phyloP scores from a whole-genome alignment of 768 basidiomycete species.

The Rhodosporidiobolus odoratus region DNA sequence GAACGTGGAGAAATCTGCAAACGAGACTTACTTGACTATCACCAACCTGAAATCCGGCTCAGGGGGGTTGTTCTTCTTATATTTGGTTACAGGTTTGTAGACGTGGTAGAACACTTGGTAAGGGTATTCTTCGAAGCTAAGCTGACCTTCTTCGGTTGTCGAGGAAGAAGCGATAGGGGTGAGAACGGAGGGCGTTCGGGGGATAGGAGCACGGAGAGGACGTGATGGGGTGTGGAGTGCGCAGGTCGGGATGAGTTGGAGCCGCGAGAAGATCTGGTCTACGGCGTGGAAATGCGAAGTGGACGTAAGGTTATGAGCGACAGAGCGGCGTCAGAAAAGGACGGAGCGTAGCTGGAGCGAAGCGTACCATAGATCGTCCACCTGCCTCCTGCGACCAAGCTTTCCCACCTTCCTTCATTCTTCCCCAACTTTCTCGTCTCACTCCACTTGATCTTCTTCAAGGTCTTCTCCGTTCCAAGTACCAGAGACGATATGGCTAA shows the following conservation, averaged over 20 bases:
- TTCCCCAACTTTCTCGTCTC: constrained; percentile 9
- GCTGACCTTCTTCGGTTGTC: constrained; percentile 7
- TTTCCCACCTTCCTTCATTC: constrained; percentile 6
- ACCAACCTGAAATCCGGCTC: constrained; percentile 80
- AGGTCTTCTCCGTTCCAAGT: constrained; percentile 11
- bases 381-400: constrained; percentile 29
- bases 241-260: constrained; percentile 69
- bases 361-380: constrained; percentile 33
- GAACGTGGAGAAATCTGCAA: too few relatives aligned
- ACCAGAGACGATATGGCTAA: neutral
- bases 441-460: constrained; percentile 7
- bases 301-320: too few relatives aligned
- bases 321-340: neutral
- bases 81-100: constrained; percentile 84
- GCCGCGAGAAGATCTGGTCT: constrained; percentile 64
- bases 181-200: constrained; percentile 39
- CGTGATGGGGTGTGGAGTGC: constrained; percentile 50
- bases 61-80: constrained; percentile 68
- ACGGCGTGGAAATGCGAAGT: constrained; percentile 8
- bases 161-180: constrained; percentile 36
- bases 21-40: constrained; percentile 66
- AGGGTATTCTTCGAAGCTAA: constrained; percentile 50
- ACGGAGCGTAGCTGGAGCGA: neutral
- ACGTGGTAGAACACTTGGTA: constrained; percentile 83
- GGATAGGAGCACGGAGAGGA: constrained; percentile 42